Base-by-base conservation (phyloP, 2,329 filamentous ascomycete genomes). In the Sclerotinia glacialis region DNA sequence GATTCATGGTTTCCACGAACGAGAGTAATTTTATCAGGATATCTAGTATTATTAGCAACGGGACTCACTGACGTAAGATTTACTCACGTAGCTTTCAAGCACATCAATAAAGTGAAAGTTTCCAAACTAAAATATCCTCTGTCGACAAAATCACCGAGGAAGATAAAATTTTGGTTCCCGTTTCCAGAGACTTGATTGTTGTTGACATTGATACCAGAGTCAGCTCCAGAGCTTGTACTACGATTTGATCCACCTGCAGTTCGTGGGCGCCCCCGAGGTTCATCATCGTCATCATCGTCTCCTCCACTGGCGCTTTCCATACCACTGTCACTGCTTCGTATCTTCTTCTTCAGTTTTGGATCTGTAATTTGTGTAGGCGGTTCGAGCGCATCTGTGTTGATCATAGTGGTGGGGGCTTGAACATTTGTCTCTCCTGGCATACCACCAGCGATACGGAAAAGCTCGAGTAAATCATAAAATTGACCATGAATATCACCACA, bases 401-500 rank as follows among this genome's bases (percentile, higher is more conserved):
- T 96, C 71, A 93, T 85, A 12, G 87, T 86, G 11, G 89, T 88
- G 21, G 90, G 89, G 18, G 85, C 80, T 75, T 93, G 85, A 34
- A 88, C 83, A 69, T 88, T 85, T 49, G 86, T 85, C 74, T 96
- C 91, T 74, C 92, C 92, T 14, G 95, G 95, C 91, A 98, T 97
- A 71, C 95, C 95, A 69, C 95, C 95, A 56, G 94, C 93, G 50
- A 99, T 94, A 64, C 93, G 90, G 80, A 99, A 99, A 60, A 99
- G 87, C 82, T 99, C 95, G 69, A 98, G 87, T 12, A 99, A 84
- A 78, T 99, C 95, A 80, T 99, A 98, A 79, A 98, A 98, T 80
- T 99, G 95, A 74, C 95, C 95, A 79, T 99, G 95, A 70, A 99
- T 98, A 77, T 99, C 95, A 76, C 95, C 95, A 76, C 95, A 98